Evolutionary conservation across 73 alveolate genomes (phyloP).

Genomic region (Tetrahymena elliotti): DNA sequence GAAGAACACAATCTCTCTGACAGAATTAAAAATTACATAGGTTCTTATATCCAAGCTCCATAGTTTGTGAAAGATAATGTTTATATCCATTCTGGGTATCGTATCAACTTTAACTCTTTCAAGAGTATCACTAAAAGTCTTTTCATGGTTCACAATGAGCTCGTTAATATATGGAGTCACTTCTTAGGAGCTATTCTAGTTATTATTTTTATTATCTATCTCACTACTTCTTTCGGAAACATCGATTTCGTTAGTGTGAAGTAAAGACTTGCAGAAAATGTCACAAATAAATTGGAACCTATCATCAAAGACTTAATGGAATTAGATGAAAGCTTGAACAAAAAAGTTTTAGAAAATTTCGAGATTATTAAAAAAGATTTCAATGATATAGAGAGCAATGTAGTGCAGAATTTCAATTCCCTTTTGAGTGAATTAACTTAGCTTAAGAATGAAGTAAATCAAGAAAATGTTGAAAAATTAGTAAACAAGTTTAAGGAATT

Average conservation of each 20-base stretch:
- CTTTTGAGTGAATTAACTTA: background rate
- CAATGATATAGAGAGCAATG: background rate
- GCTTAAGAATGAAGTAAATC: background rate
- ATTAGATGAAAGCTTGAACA: background rate
- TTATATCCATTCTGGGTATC: conserved; percentile 73
- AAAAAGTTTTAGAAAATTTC: background rate
- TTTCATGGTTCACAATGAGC: conserved; percentile 79
- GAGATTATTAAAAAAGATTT: background rate
- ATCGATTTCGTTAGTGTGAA: background rate
- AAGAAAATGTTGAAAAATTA: background rate
- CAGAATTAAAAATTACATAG: conserved; percentile 45
- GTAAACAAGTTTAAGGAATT: background rate
- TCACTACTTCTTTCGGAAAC: background rate
- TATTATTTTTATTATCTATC: conserved; percentile 6
- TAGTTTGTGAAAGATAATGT: conserved; percentile 61
- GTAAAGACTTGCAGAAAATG: background rate
- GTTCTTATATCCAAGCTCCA: conserved; percentile 60
- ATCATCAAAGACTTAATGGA: background rate
- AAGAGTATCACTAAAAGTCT: conserved; percentile 52
- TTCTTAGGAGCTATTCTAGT: conserved; percentile 57
- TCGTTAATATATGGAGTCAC: conserved; percentile 88
- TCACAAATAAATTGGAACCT: background rate
- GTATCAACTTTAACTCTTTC: conserved; percentile 66
- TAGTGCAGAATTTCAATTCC: background rate
- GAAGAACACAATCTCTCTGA: background rate